Percentiles rank a stretch among this genome's conserved stretches.
These are phyloP conservation scores for Oryza brachyantha DNA, from an alignment of 176 grass and related monocot genomes.

Conservation along the genomic window DNA sequence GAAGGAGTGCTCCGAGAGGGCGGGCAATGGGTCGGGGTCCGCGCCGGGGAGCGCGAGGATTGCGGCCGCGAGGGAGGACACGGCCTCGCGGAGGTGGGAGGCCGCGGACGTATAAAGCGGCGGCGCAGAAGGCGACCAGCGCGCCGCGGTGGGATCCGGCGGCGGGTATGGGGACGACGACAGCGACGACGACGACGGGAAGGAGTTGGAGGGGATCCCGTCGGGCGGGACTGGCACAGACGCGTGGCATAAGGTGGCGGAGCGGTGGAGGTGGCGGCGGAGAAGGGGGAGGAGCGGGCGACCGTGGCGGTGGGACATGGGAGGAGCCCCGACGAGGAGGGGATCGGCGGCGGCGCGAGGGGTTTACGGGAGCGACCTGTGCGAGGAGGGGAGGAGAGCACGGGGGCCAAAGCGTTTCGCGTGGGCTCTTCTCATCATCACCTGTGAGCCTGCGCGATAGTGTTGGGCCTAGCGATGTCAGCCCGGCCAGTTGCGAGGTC, in stretches of 20 bases:
- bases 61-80: slow-evolving; percentile 39
- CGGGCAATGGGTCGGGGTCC: slow-evolving; percentile 14
- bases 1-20: slow-evolving; percentile 37
- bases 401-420: slow-evolving; percentile 11
- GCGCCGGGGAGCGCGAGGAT: slow-evolving; percentile 20
- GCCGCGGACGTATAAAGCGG: slow-evolving; percentile 7
- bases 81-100: slow-evolving; percentile 36
- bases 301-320: slow-evolving; percentile 45
- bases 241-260: not conserved
- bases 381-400: not conserved
- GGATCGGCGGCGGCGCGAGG: not conserved
- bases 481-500: too few species aligned
- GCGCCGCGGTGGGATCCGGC: not conserved
- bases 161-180: slow-evolving; percentile 9
- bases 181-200: not conserved
- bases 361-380: slow-evolving; percentile 26
- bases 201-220: slow-evolving; percentile 30
- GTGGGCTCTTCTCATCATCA: not conserved
- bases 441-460: not conserved
- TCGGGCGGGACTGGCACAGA: slow-evolving; percentile 13
- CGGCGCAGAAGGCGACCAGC: not conserved
- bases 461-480: too few species aligned
- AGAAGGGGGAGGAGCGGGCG: slow-evolving; percentile 45
- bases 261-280: slow-evolving; percentile 9
- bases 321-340: not conserved